A percentile compares a stretch with the other conserved stretches of the same genome.
These are phyloP conservation scores for Dimargaris cristalligena DNA, from an alignment of 192 early-diverging fungal species.

Conservation along the genomic window DNA sequence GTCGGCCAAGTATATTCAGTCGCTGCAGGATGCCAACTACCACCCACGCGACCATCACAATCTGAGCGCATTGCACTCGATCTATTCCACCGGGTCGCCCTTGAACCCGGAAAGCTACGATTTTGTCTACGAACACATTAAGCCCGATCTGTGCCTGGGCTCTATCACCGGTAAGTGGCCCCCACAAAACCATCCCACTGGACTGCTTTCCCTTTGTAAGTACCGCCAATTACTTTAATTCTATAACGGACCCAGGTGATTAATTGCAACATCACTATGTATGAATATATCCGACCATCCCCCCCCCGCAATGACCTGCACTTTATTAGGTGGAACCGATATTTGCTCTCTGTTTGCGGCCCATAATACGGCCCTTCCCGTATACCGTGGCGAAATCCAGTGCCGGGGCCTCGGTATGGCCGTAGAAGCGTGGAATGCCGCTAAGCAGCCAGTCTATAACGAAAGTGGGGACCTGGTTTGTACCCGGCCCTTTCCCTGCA, in stretches of 20 bases:
- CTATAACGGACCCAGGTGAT: too few relatives aligned
- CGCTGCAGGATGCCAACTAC: slow-evolving; percentile 57
- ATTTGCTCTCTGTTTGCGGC: slow-evolving; percentile 92
- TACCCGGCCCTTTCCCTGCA: slow-evolving; percentile 84
- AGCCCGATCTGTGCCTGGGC: slow-evolving; percentile 68
- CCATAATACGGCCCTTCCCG: slow-evolving; percentile 74
- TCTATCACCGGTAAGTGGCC: slow-evolving; percentile 54
- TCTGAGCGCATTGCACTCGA: slow-evolving; percentile 44
- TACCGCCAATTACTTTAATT: too few relatives aligned
- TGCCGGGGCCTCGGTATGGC: slow-evolving; percentile 84
- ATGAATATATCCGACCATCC: neutral
- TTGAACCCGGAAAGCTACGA: slow-evolving; percentile 85
- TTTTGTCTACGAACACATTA: slow-evolving; percentile 76
- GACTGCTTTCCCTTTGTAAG: too few relatives aligned
- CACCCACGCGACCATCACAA: slow-evolving; percentile 41
- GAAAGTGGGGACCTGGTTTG: slow-evolving; percentile 85
- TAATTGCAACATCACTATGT: too few relatives aligned
- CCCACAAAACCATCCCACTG: too few relatives aligned
- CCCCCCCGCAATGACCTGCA: neutral
- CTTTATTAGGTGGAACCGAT: slow-evolving; percentile 97
- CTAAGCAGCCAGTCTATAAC: slow-evolving; percentile 40
- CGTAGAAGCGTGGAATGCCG: slow-evolving; percentile 72
- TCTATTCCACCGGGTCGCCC: slow-evolving; percentile 91
- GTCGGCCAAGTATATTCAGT: slow-evolving; percentile 91
- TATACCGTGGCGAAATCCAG: slow-evolving; percentile 91